Evolutionary conservation across 768 basidiomycete species (phyloP), one percentile per base, ranked within the genome.

Genomic region (Tephrocybe sp.): DNA sequence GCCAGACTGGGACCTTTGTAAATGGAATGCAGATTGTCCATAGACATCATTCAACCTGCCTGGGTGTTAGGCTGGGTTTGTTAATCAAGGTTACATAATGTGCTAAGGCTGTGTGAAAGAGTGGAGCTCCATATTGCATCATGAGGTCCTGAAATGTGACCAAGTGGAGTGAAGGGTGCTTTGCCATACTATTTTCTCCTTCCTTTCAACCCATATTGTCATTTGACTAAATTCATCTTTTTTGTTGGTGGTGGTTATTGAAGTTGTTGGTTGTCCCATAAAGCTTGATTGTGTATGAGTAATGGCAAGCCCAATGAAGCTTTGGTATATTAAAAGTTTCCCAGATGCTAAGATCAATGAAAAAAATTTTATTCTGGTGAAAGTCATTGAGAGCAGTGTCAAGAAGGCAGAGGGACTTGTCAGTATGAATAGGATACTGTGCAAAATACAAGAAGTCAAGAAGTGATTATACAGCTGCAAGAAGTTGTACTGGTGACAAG

Each of bases 281-380:
- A 5, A 48, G 43, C 24, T 57, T 40, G 54, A 77, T 76, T 6
- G 48, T 32, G 1, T 49, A 10, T 1, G 52, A 11, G 53, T 74
- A 77, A 51, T 78, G 77, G 1, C 25, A 33, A 2, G 67, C 54
- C n/a, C 55, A 65, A 50, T 78, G 76, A 0, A 78, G 53, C 53
- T 78, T 78, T 0, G 74, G 73, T 14, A 77, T 60, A 39, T 76
- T 73, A 58, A 74, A 76, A 47, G 65, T 9, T 10, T 64, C 45
- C 0, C 68, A 65, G 17, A 70, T 63, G 1, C 65, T 65, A 4
- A 70, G 56, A n/a, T 62, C 56, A 28, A 73, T 44, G 48, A 77
- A 73, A 2, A 70, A 57, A 7, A 57, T 33, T 43, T 75, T 75
- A 55, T 73, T 59, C 2, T 47, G 21, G 49, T 78, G 75, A 52